Conservation (phyloP, 441 rosid genomes). For the Gossypium trilobum region DNA sequence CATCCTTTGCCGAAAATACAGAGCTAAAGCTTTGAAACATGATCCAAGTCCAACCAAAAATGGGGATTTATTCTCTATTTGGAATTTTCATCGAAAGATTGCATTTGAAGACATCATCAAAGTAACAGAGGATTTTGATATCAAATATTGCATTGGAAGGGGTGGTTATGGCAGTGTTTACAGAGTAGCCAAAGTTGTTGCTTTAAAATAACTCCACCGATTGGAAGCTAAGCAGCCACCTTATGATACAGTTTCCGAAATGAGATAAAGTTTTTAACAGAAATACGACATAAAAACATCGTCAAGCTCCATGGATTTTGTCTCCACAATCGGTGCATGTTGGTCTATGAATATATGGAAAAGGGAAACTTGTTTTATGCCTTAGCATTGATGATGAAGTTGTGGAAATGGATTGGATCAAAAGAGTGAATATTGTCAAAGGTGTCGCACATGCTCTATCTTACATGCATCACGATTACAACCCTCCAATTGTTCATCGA, state of each 20-base stretch:
- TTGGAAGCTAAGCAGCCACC: not conserved
- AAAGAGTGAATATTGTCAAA: not conserved
- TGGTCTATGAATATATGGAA: not conserved
- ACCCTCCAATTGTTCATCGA: not conserved
- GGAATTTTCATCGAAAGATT: slow-evolving; percentile 11
- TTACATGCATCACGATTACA: not conserved
- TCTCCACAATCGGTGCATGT: not conserved
- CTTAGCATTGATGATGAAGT: not conserved
- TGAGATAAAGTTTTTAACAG: not conserved
- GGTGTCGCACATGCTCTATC: not conserved
- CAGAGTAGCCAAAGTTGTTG: not conserved
- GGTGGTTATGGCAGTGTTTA: slow-evolving; percentile 12
- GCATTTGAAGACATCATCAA: slow-evolving; percentile 13
- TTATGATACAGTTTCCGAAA: not conserved
- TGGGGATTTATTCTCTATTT: slow-evolving; percentile 7
- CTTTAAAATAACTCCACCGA: slow-evolving; percentile 12
- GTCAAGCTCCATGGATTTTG: slow-evolving; percentile 10
- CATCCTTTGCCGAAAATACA: not conserved
- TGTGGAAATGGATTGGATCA: not conserved
- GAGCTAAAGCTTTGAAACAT: not conserved
- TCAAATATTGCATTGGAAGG: not conserved
- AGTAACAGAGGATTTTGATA: not conserved
- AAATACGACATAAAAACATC: slow-evolving; percentile 9
- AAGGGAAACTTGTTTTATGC: not conserved
- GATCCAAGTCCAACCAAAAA: not conserved